A percentile compares a stretch with the other conserved stretches of the same genome.
phyloP scores from a whole-genome alignment of 331 rosid genomes.

The Malus hybrid region DNA sequence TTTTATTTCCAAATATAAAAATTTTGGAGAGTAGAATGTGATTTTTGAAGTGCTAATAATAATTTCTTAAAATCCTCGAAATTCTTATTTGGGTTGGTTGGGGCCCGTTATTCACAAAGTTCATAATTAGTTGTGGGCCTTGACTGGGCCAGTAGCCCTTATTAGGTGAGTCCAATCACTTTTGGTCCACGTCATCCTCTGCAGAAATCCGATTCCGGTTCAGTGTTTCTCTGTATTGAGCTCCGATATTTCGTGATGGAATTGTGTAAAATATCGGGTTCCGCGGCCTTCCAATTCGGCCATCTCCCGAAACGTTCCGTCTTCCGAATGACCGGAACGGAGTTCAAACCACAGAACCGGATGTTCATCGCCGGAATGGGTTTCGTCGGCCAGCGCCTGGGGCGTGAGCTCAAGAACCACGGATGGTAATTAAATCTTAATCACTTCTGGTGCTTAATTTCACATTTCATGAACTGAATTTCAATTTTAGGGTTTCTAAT shows the following conservation, averaged over 20 bases:
- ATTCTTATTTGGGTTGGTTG: too few relatives aligned
- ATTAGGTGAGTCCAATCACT: too few relatives aligned
- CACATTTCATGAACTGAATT: background rate
- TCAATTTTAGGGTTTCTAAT: background rate
- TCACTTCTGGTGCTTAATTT: background rate
- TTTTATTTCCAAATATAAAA: too few relatives aligned
- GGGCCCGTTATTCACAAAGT: too few relatives aligned
- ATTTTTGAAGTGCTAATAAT: too few relatives aligned
- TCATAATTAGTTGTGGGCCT: too few relatives aligned
- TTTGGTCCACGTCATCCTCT: too few relatives aligned
- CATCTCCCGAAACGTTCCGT: background rate
- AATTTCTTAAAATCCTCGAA: too few relatives aligned
- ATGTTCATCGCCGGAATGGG: slow-evolving; percentile 75
- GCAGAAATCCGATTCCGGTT: background rate
- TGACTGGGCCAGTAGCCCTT: rapidly evolving
- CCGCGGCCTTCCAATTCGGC: background rate
- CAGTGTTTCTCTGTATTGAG: background rate
- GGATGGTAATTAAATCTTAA: slow-evolving; percentile 46
- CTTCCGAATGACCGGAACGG: slow-evolving; percentile 7
- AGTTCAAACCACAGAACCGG: slow-evolving; percentile 25
- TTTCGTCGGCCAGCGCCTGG: slow-evolving; percentile 57
- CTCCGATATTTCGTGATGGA: background rate
- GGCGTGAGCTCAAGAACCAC: slow-evolving; percentile 49
- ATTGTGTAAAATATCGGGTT: slow-evolving; percentile 1
- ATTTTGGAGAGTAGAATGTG: too few relatives aligned